phyloP scores from a whole-genome alignment of 2,329 filamentous ascomycete species.

The Cladophialophora chaetospira region DNA sequence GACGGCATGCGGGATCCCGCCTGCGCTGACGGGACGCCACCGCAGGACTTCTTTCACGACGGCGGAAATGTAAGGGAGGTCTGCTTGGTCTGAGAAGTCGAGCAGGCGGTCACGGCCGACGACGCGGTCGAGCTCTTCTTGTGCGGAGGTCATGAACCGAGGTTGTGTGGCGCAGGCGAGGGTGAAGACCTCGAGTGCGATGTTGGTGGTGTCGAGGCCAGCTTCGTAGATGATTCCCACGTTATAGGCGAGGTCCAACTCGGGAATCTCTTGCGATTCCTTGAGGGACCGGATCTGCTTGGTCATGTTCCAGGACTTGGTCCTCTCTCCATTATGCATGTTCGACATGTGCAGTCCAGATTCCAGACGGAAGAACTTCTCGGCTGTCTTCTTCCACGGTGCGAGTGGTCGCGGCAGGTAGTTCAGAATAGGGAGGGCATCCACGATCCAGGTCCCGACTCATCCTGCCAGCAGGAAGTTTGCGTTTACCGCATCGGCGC shows the following conservation, averaged over 20 bases:
- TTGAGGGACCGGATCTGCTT: constrained; percentile 30
- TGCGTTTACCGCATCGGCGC: constrained; percentile 50
- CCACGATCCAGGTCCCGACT: constrained; percentile 50
- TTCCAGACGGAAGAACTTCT: constrained; percentile 34
- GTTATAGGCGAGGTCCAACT: constrained; percentile 48
- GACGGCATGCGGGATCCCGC: constrained; percentile 37
- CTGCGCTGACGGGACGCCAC: constrained; percentile 46
- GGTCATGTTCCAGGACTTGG: constrained; percentile 32
- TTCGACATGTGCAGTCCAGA: constrained; percentile 29
- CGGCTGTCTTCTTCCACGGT: constrained; percentile 46
- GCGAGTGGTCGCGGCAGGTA: constrained; percentile 48
- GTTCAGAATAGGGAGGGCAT: constrained; percentile 49
- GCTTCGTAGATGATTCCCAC: constrained; percentile 42
- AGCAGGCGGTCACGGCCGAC: constrained; percentile 36
- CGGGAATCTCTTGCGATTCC: constrained; percentile 47
- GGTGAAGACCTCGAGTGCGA: constrained; percentile 37
- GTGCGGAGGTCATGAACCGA: constrained; percentile 26
- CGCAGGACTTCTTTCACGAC: constrained; percentile 38
- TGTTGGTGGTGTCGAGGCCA: constrained; percentile 36
- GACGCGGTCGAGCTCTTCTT: constrained; percentile 41
- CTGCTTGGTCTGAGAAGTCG: constrained; percentile 38
- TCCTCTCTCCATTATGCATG: constrained; percentile 16
- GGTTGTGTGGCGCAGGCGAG: constrained; percentile 35
- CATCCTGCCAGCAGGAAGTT: constrained; percentile 54
- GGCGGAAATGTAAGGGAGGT: constrained; percentile 39